Base-by-base conservation (phyloP, 495 filamentous ascomycete species). In the Schizothecium vesticola region DNA sequence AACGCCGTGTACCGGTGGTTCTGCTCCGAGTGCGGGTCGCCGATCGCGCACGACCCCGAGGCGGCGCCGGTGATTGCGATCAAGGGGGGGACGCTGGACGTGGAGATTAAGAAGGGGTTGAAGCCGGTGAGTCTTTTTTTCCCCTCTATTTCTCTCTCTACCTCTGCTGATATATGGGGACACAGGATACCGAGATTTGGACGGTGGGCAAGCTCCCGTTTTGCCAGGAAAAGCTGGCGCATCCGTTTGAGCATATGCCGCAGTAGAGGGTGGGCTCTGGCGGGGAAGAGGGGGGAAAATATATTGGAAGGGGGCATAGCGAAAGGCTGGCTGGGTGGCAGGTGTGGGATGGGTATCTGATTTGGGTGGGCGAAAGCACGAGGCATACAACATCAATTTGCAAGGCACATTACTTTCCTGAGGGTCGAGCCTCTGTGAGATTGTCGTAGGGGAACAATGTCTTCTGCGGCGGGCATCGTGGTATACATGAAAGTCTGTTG, bases 31-130 rank as follows among this genome's bases (percentile, higher is more conserved):
- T 90, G 88, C 78, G 88, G 88, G 64, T 89, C 86, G 5, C 87
- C 87, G 64, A 89, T 90, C 73, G 87, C 87, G 56, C 88, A 90
- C 74, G 87, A 89, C 74, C 88, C 88, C 16, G 87, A 90, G 60
- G 86, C 84, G 16, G 88, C 88, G 21, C 88, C 88, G 36, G 80
- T 90, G 77, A 89, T 90, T 72, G 88, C 87, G 59, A 75, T 90
- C 70, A 90, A 90, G 84, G 88, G 84, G 24, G 88, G 88, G 59
- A 85, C 84, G 61, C 79, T 90, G 64, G 84, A 85, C 67, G 77
- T 75, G 0, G 87, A 86, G 74, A 84, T 88, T 76, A 89, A 89
- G 86, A 88, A 89, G 84, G 82, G 72, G 55, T 76, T 90, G 69
- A 88, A 90, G 83, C 88, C 88, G 65, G 87, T 88, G 74, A 67